These are phyloP conservation scores for Mycotypha africana DNA, from an alignment of 371 early-diverging fungal species.

Conservation along the genomic window DNA sequence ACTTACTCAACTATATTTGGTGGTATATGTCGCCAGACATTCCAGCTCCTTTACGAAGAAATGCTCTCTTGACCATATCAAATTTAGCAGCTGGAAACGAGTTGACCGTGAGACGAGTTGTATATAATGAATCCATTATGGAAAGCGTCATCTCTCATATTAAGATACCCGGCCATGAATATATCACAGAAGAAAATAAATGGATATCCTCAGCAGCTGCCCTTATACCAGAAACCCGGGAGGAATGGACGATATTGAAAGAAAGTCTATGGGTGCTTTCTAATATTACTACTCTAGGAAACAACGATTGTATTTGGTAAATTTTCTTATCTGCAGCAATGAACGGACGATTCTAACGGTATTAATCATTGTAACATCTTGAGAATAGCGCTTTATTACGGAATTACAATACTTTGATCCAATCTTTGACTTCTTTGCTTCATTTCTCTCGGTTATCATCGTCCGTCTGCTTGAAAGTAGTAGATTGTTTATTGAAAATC, in stretches of 20 bases:
- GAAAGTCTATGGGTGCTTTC: constrained; percentile 39
- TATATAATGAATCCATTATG: constrained; percentile 31
- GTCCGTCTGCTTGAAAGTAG: constrained; percentile 3
- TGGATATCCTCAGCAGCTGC: constrained; percentile 6
- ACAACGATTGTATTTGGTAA: constrained; percentile 15
- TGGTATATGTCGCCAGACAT: constrained; percentile 10
- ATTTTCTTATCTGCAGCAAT: background rate
- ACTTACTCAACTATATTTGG: constrained; percentile 23
- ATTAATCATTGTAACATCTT: no score
- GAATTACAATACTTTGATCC: constrained; percentile 1
- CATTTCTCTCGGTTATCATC: constrained; percentile 1
- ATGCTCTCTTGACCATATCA: constrained; percentile 36
- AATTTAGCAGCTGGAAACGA: constrained; percentile 39
- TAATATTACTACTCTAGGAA: constrained; percentile 31
- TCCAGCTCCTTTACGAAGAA: constrained; percentile 20
- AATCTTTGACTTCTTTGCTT: constrained; percentile 1
- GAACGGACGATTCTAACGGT: no score
- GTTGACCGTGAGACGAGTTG: constrained; percentile 26
- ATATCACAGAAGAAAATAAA: background rate
- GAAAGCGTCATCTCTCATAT: constrained; percentile 20
- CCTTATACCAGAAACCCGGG: constrained; percentile 7
- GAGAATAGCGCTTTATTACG: constrained; percentile 8
- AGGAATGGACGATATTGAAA: constrained; percentile 37
- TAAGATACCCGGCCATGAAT: constrained; percentile 11
- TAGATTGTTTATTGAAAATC: constrained; percentile 7